These are phyloP conservation scores for Hemisphaericaspora nanyangensis DNA, from an alignment of 805 yeast species.

Conservation along the genomic window DNA sequence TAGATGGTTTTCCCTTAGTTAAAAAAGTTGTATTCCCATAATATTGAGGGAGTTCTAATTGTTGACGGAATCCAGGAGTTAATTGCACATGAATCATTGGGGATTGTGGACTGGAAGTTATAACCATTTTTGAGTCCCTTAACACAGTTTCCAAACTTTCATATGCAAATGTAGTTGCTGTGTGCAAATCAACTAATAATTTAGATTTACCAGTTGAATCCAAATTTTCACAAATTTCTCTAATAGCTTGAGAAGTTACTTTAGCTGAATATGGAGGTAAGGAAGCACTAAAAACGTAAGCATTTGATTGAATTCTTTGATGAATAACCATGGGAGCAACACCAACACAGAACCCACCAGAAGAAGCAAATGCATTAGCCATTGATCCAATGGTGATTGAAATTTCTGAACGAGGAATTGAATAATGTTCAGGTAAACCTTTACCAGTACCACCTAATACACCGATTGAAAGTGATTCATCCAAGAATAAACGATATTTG, in stretches of 20 bases:
- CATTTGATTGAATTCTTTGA: conserved; percentile 85
- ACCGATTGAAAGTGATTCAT: conserved; percentile 85
- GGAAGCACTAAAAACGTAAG: conserved; percentile 92
- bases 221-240: conserved; percentile 39
- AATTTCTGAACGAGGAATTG: conserved; percentile 64
- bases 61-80: conserved; percentile 40
- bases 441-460: conserved; percentile 80
- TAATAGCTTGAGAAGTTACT: conserved; percentile 53
- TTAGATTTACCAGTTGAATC: conserved; percentile 31
- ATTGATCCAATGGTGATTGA: conserved; percentile 86
- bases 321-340: conserved; percentile 78
- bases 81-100: conserved; percentile 70
- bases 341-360: conserved; percentile 95
- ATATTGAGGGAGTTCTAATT: conserved; percentile 43
- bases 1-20: conserved; percentile 43
- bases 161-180: conserved; percentile 39
- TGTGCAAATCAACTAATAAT: conserved; percentile 31
- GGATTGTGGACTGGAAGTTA: conserved; percentile 56
- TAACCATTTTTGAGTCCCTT: conserved; percentile 36
- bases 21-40: conserved; percentile 47
- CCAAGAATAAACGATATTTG: conserved; percentile 83
- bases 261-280: conserved; percentile 88
- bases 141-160: conserved; percentile 29
- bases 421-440: conserved; percentile 75
- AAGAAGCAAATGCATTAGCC: conserved; percentile 75